Evolutionary conservation across 2,329 filamentous ascomycete genomes (phyloP), one percentile per base, ranked within the genome.

Genomic region (Trichoderma gracile): DNA sequence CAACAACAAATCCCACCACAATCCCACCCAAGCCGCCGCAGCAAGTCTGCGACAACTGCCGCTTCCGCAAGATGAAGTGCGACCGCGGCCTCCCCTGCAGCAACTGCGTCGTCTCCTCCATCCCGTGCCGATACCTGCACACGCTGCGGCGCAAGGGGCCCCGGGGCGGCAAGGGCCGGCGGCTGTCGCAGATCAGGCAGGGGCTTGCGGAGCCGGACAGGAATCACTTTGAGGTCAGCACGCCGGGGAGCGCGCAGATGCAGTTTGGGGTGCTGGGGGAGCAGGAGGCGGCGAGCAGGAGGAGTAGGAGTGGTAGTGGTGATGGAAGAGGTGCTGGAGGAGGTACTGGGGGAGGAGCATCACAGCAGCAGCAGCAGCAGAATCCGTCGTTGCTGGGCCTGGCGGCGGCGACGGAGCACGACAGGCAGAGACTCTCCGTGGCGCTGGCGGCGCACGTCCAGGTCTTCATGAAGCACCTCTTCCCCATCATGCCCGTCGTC

Each of bases 31-130:
- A 54, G 52, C 52, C 60, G 42, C 19, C 60, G 21, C 60, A 63
- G 30, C 72, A 73, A 53, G 71, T 72, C 7, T 74, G 72, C 65
- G 72, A 74, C 52, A 74, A 70, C 63, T 74, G 72, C 46, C 72
- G 72, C 46, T 74, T 70, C 52, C 70, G 74, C 60, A 76, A 76
- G 62, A 72, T 74, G 57, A 76, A 74, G 61, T 76, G 74, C 58
- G 73, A 76, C 63, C 72, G 74, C 14, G 71, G 69, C 2, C 50
- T 69, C 27, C 74, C 73, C 8, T 74, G 73, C 57, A 70, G 66
- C 62, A 73, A 71, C 53, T 75, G 73, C 67, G 63, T 69, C 57
- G 58, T 67, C 30, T 68, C 68, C 3, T 66, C 69, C n/a, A 67
- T 74, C 54, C 69, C 63, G 27, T 75, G 73, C 46, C 69, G 71